Evolutionary conservation across 2,329 filamentous ascomycete species (phyloP), one percentile per base, ranked within the genome.

Genomic region (Diaporthe eres): DNA sequence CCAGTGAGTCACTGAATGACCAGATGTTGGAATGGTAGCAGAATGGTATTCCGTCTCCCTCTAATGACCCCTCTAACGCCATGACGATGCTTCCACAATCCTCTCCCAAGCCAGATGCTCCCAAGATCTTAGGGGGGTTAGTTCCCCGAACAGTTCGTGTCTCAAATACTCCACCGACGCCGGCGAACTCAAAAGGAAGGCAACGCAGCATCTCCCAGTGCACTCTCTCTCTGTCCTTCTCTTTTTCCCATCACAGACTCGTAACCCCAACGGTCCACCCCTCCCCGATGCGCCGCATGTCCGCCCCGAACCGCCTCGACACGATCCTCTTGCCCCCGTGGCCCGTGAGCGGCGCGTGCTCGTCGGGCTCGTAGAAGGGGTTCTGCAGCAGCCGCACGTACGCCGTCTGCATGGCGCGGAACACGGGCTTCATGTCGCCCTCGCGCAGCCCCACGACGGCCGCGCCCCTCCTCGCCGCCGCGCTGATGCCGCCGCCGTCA

Each of bases 311-410:
- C 82, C 88, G 92, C 79, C 90, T 91, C 83, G 95, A 98, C 71
- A 91, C 94, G 79, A 98, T 98, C 82, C 93, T 92, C 82, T 92
- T 90, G 4, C 90, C 90, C 0, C 88, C 88, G 37, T 84, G 83
- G 0, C 88, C 90, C 0, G 84, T 84, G 4, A 86, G 83, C 67
- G 93, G 94, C 77, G 90, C 90, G 83, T 96, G 92, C 80, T 96
- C 94, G 82, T 98, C 95, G 13, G 96, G 96, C 63, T 94, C 92
- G 84, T 96, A 98, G 85, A 99, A 99, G 0, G 96, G 96, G 81
- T 99, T 98, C 85, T 98, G 94, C 79, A 98, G 86, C 71, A 99
- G 87, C 77, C 92, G 88, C 75, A 98, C 94, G 81, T 98, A 99
- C 42, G 96, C 95, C n/a, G 90, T 93, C 86, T 98, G 97, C 85